Evolutionary conservation across 371 early-diverging fungal species (phyloP), one percentile per base, ranked within the genome.

Genomic region (Mortierella sp.): DNA sequence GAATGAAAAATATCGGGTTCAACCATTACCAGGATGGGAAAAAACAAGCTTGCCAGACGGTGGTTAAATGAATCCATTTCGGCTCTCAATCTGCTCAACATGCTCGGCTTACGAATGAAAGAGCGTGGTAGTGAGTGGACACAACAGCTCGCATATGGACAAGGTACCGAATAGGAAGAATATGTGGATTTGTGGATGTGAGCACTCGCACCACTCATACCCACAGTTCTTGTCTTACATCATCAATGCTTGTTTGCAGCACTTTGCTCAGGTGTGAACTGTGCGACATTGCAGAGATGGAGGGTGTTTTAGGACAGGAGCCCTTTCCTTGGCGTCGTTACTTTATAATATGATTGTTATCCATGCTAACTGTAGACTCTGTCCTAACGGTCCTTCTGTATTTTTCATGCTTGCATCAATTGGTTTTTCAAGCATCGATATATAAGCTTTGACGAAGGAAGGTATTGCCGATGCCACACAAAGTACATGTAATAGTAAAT

Each of bases 161-260:
- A 60, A n/a, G n/a, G n/a, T n/a, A 28, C 35, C 35, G 31, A 31
- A 29, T 5, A 42, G 43, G 23, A 23, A 7, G 60, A 40, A 9
- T 12, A 60, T 51, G 23, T 28, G 60, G 40, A 28, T 34, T n/a
- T 34, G 60, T 37, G 35, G 26, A 22, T 60, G 43, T 37, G 34
- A 32, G 34, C 60, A 40, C 23, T 42, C 37, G 57, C n/a, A 32
- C 26, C 57, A n/a, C 23, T 26, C 43, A 6, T 15, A 19, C 37
- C 19, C 17, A 23, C 28, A 10, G 10, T 42, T 26, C 15, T 12
- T 40, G 8, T 40, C 60, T 60, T 60, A 60, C 60, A 40, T 40
- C 60, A 60, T 40, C 60, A 60, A 60, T 40, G n/a, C 37, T 58
- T 22, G 57, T 32, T 34, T 28, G 8, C 8, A 54, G 23, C 54